Base-by-base conservation (phyloP, 306 rosid species). In the Cucurbita maxima region DNA sequence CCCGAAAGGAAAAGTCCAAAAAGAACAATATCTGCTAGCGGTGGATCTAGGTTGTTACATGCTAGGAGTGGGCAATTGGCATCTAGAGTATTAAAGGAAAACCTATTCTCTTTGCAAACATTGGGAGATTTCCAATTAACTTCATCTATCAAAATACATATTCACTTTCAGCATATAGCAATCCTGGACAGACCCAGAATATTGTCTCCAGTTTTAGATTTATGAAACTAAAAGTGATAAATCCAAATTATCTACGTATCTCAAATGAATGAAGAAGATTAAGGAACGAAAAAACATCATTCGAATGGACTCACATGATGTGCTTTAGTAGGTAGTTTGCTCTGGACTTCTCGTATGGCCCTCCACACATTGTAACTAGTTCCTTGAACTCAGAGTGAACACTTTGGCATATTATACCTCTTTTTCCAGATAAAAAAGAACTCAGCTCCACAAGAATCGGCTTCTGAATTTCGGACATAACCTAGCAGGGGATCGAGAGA, bases 351-450 rank as follows among this genome's bases (percentile, higher is more conserved):
- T 94, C 98, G 51, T 82, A 81, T 59, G 90, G 87, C 69, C 98
- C 98, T 77, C 98, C 98, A 75, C 93, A 90, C 96, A 90, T 88
- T 22, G 54, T 47, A 25, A 89, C 86, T 75, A 94, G 82, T 75
- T 89, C 88, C 85, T 85, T 86, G 85, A 94, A 89, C 82, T 90
- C 98, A 53, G 76, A 76, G 74, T 58, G 88, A 80, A 86, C 97
- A 79, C 87, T 80, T 75, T 85, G 85, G 82, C 98, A 90, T 58
- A 90, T 86, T 75, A 94, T 83, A 62, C 94, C 96, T 76, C 56
- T 76, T 88, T 86, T 94, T 40, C 90, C 94, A 70, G 77, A 66
- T 76, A 90, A 57, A 44, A 83, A 47, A 59, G 80, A 74, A 63
- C 83, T 71, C 61, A 94, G 76, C 77, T 88, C 88, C 77, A 45